These are phyloP conservation scores for Boletellus emodensis DNA, from an alignment of 768 basidiomycete species.

Conservation along the genomic window DNA sequence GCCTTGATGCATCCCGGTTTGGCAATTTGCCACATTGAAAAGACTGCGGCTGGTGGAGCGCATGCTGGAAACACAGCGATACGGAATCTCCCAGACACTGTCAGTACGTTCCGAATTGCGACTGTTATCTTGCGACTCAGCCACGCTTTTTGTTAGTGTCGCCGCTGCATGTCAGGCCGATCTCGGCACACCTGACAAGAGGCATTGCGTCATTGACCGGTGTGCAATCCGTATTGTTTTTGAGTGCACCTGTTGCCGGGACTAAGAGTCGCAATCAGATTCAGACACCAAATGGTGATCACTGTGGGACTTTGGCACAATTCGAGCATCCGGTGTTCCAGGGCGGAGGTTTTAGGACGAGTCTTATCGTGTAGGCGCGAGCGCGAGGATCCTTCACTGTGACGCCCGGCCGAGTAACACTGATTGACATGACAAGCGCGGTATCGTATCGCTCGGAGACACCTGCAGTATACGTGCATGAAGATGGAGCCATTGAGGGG, in stretches of 20 bases:
- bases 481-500: slow-evolving; percentile 31
- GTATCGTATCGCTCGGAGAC: slow-evolving; percentile 44
- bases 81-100: background rate
- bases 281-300: background rate
- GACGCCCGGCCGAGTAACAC: slow-evolving; percentile 46
- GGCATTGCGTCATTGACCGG: slow-evolving; percentile 50
- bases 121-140: background rate
- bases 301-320: slow-evolving; percentile 30
- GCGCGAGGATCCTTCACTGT: slow-evolving; percentile 50
- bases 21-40: background rate
- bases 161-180: slow-evolving; percentile 24
- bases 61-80: background rate
- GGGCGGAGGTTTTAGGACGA: slow-evolving; percentile 52
- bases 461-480: slow-evolving; percentile 55
- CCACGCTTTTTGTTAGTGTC: slow-evolving; percentile 7
- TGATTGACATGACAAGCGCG: slow-evolving; percentile 52
- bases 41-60: background rate
- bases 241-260: slow-evolving; percentile 12
- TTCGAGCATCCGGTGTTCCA: slow-evolving; percentile 51
- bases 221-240: slow-evolving; percentile 45
- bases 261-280: slow-evolving; percentile 1
- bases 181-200: slow-evolving; percentile 43
- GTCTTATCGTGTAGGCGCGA: slow-evolving; percentile 38
- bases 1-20: background rate
- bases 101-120: no score